phyloP scores from a whole-genome alignment of 345 rosid genomes.

The Aethionema arabicum region DNA sequence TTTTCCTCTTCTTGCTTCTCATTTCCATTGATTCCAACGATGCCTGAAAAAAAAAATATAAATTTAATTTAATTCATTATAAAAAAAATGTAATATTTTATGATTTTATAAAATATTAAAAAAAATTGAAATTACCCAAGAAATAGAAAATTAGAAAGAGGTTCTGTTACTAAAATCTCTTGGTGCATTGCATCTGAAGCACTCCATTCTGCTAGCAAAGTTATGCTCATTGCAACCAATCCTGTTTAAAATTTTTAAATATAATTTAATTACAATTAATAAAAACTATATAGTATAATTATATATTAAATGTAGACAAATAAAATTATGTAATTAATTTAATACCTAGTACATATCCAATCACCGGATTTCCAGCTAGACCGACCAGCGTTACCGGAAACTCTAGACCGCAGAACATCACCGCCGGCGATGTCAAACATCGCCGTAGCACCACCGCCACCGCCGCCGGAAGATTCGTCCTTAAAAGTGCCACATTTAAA shows the following conservation, averaged over 20 bases:
- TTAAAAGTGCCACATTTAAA: slow-evolving; percentile 84
- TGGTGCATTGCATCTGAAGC: slow-evolving; percentile 88
- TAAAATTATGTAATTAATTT: background rate
- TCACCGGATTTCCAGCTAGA: slow-evolving; percentile 93
- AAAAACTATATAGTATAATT: background rate
- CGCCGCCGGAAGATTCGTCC: slow-evolving; percentile 50
- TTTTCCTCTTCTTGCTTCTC: slow-evolving; percentile 27
- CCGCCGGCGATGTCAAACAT: slow-evolving; percentile 47
- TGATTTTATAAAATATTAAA: too few relatives aligned
- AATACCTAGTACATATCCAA: slow-evolving; percentile 86
- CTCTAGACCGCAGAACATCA: slow-evolving; percentile 51
- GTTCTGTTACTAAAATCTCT: slow-evolving; percentile 54
- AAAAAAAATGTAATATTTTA: background rate
- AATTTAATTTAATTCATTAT: background rate
- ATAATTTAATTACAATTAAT: background rate
- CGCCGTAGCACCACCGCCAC: slow-evolving; percentile 27
- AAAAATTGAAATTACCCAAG: slow-evolving; percentile 28
- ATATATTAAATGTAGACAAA: background rate
- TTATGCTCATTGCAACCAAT: slow-evolving; percentile 83
- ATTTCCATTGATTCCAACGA: slow-evolving; percentile 32
- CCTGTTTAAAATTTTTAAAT: slow-evolving; percentile 38
- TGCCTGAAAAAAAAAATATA: slow-evolving; percentile 25
- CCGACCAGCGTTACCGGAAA: slow-evolving; percentile 45
- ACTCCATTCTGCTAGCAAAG: slow-evolving; percentile 89
- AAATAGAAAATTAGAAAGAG: slow-evolving; percentile 35